Base-by-base conservation (phyloP, 163 green algal species). In the Scenedesmus sp. region DNA sequence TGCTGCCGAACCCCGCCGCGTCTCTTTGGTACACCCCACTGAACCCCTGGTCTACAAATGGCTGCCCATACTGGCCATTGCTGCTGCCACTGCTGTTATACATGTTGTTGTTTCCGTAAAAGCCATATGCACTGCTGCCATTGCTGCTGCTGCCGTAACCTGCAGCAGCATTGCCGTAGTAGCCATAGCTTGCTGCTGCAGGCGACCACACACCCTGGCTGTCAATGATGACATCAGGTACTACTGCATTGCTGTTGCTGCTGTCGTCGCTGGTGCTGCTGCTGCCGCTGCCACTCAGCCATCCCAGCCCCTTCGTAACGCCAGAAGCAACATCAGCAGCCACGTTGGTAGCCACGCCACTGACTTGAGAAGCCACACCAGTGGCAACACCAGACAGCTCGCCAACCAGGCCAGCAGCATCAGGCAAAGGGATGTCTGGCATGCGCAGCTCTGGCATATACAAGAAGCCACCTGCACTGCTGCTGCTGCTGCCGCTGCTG, bases 171-270 rank as follows among this genome's bases (percentile, higher is more conserved):
- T 79, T 79, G 70, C 70, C 70, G 5, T 79, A 79, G 70, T 79
- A 52, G 70, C 70, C 23, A 10, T 57, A 60, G 77, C 77, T 84
- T 57, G 77, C 34, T n/a, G 77, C 34, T 57, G 57, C 60, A n/a
- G 87, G 87, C 23, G 57, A 81, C 87, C 87, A 91, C 1, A 79
- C 76, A 3, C 87, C 87, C 62, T 74, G 56, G n/a, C 74, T 86
- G 73, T 91, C 87, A 59, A 91, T 91, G 26, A 91, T 91, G 52
- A 91, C 87, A 86, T 91, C 87, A 56, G 87, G 87, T 59, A 91
- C 74, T 12, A 91, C 60, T 66, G 87, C 87, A n/a, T 34, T 86
- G 57, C 87, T 76, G 70, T 57, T 87, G 54, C 74, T 79, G 64
- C 79, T 88, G 79, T 18, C 66, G 88, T n/a, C 20, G 12, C 15